phyloP scores from a whole-genome alignment of 78 protist genomes.

The Polysphondylium violaceum region DNA sequence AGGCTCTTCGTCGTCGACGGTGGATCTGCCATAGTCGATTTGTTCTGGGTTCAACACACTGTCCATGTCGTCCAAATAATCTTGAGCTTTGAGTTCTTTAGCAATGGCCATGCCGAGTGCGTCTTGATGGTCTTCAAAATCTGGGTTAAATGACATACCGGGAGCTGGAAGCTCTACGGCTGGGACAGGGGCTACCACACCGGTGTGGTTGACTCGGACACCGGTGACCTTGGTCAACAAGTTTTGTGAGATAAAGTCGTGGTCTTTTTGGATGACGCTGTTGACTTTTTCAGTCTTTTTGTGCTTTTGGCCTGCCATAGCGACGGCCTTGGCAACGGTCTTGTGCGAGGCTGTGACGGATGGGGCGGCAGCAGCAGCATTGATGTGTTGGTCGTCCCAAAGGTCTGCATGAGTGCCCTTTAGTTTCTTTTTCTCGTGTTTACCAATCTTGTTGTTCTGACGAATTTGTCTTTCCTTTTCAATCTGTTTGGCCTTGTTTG shows the following conservation, averaged over 20 bases:
- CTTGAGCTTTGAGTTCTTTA: background rate
- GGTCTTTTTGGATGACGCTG: background rate
- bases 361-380: too few species aligned
- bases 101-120: conserved; percentile 9
- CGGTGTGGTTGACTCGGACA: background rate
- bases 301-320: background rate
- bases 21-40: background rate
- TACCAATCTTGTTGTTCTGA: background rate
- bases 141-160: conserved; percentile 71
- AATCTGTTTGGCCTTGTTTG: background rate
- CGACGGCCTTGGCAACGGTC: background rate
- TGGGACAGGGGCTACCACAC: background rate
- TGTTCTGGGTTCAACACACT: background rate
- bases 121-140: conserved; percentile 14
- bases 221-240: background rate
- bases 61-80: conserved; percentile 1
- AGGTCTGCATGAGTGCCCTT: background rate
- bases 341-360: too few species aligned
- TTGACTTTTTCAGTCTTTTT: background rate
- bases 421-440: background rate
- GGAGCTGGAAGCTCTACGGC: conserved; percentile 24
- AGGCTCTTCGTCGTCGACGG: background rate
- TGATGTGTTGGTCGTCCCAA: background rate
- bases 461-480: background rate
- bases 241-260: background rate